Base-by-base conservation (phyloP, 2,329 filamentous ascomycete genomes). In the Xenoacremonium recifei region DNA sequence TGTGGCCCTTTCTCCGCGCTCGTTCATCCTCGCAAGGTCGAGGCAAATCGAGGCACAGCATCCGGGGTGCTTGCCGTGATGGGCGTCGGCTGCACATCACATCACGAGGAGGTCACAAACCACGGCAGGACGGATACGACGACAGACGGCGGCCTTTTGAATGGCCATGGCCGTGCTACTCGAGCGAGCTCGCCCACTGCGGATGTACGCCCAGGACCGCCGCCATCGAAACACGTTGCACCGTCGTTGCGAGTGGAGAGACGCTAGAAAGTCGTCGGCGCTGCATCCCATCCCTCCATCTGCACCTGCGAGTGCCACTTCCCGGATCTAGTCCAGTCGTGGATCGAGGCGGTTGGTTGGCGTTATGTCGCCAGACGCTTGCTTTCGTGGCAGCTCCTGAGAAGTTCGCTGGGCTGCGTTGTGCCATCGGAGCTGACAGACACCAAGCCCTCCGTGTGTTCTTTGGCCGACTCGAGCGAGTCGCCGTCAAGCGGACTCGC, bases 371-470 rank as follows among this genome's bases (percentile, higher is more conserved):
- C 55, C 49, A 44, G 51, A 56, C 51, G 54, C 55, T 61, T 61
- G 62, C 61, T 58, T 56, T 68, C 65, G 64, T 69, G 65, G 65
- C 65, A 67, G 45, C 52, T 49, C 52, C 60, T 64, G 56, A 63
- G 53, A 53, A 60, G 59, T 55, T 57, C 44, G 36, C 45, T 47
- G 42, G 37, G 38, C 36, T 32, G 41, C 44, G 45, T 34, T n/a
- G 37, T 35, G 39, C 45, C 38, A 47, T 40, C 39, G 49, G 35
- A 41, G 52, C 50, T 50, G n/a, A 47, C 51, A 49, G 46, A 51
- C 50, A 45, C 43, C 44, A 29, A 39, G 49, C 43, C 45, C n/a
- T n/a, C n/a, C n/a, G n/a, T n/a, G n/a, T n/a, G n/a, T 44, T 42
- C 42, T 45, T 39, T 16, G 40, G 40, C 51, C 32, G n/a, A 52